A percentile compares a stretch with the other conserved stretches of the same genome.
Conservation (phyloP, 208 protist species). For the Trypanosomatidae sp. region DNA sequence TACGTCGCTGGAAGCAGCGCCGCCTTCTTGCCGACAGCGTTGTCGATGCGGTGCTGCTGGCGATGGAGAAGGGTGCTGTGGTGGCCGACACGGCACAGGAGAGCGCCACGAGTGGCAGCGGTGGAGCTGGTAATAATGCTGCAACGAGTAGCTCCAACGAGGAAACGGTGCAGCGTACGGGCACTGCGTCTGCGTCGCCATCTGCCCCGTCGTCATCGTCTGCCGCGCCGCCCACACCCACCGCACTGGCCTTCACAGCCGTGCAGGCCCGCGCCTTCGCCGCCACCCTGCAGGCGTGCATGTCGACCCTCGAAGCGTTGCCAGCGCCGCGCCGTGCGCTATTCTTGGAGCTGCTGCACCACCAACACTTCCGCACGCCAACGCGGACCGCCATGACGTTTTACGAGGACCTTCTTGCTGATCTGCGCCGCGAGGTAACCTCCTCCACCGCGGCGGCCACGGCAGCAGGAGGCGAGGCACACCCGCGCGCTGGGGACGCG, state of each 20-base stretch:
- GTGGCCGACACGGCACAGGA: not conserved
- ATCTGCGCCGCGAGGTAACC: constrained; percentile 34
- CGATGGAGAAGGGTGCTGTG: constrained; percentile 26
- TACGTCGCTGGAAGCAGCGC: constrained; percentile 63
- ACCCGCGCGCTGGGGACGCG: too few relatives aligned
- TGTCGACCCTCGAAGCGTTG: constrained; percentile 59
- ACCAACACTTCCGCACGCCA: constrained; percentile 38
- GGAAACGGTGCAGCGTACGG: too few relatives aligned
- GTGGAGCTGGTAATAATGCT: not conserved
- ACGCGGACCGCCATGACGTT: constrained; percentile 41
- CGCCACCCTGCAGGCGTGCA: constrained; percentile 49
- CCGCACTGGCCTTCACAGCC: constrained; percentile 24
- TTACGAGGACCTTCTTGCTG: constrained; percentile 44
- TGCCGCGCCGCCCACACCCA: not conserved
- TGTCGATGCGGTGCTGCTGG: constrained; percentile 23
- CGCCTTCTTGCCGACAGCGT: constrained; percentile 27
- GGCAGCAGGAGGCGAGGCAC: not conserved
- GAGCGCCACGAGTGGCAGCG: not conserved
- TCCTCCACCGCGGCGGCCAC: not conserved
- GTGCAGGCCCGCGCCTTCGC: constrained; percentile 46
- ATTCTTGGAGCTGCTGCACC: constrained; percentile 52
- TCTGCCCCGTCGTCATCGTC: not conserved
- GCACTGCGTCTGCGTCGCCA: too few relatives aligned
- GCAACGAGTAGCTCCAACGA: not conserved
- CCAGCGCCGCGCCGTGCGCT: constrained; percentile 34